phyloP scores from a whole-genome alignment of 208 protist genomes.

The Wallacemonas sp. region DNA sequence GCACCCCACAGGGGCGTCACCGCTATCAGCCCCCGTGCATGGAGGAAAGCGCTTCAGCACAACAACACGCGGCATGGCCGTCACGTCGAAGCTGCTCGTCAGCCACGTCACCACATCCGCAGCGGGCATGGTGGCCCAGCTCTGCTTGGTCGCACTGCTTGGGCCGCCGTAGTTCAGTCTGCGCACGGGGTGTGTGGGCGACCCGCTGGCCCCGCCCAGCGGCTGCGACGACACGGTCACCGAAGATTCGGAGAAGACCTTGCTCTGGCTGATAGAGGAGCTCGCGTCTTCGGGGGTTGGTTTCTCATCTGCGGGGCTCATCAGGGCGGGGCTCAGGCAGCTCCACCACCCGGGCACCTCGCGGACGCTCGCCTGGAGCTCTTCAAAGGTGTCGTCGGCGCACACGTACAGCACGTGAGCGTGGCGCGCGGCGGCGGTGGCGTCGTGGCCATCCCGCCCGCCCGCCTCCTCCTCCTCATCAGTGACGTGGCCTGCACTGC shows the following conservation, averaged over 20 bases:
- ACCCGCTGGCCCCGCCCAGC: not conserved
- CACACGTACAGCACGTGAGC: conserved; percentile 70
- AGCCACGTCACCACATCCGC: conserved; percentile 3
- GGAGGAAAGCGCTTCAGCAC: conserved; percentile 29
- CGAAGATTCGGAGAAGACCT: not conserved
- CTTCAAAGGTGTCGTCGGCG: conserved; percentile 39
- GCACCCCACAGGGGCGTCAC: too few species aligned
- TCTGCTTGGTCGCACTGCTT: not conserved
- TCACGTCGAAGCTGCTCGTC: conserved; percentile 41
- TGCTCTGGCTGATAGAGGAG: not conserved
- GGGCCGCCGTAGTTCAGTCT: not conserved
- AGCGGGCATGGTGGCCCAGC: not conserved
- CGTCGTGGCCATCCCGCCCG: not conserved
- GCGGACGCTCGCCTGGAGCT: conserved; percentile 27
- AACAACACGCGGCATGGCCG: conserved; percentile 57
- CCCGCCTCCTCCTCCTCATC: conserved; percentile 1
- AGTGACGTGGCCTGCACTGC: too few species aligned
- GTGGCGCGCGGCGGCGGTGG: not conserved
- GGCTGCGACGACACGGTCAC: not conserved
- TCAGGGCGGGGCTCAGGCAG: conserved; percentile 34
- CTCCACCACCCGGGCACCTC: conserved; percentile 53
- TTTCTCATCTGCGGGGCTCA: too few species aligned
- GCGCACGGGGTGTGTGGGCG: not conserved
- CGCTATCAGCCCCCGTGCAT: too few species aligned
- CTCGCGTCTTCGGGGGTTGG: too few species aligned